Base-by-base conservation (phyloP, 495 filamentous ascomycete species). In the Aspergillus homomorphus region DNA sequence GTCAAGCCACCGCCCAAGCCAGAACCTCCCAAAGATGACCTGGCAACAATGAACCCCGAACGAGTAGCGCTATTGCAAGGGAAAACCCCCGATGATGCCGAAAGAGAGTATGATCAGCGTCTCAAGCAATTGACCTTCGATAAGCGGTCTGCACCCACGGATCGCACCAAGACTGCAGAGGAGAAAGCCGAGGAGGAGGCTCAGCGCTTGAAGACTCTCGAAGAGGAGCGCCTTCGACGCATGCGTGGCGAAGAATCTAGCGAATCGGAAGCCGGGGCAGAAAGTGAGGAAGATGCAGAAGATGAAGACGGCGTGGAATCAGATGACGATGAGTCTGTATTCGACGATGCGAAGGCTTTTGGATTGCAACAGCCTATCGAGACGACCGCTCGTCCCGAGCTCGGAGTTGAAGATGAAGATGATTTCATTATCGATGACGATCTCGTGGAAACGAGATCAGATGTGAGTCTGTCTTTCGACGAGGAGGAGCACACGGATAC, bases 351-450 rank as follows among this genome's bases (percentile, higher is more conserved):
- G 20, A 77, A 77, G 54, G 67, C 69, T 45, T 87, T 87, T 64
- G 85, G 85, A 2, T 72, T 87, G 44, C 69, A 73, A 20, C 62
- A 70, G 50, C 54, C 71, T 54, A 53, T 61, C 6, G 57, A 73
- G 49, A 60, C 65, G 9, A 69, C 65, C 53, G 58, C 73, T 56
- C 67, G 72, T 22, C 63, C 74, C 45, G 67, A 75, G 18, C 64
- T 82, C 4, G 80, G 67, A 24, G 85, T 92, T 28, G 91, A 96
- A 60, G 92, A 96, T 62, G 92, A 97, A 67, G 92, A 96, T 66
- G 89, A 96, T 58, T 97, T 97, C 62, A 55, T 90, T 9, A 87
- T 96, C 54, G 93, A 96, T 57, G 89, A 94, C 56, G 87, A 96
- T 52, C 80, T 96, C 1, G 81, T 96, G 53, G 81, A 79, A 42